Percentiles rank a stretch among this genome's conserved stretches.
phyloP scores from a whole-genome alignment of 345 rosid species.

The Eucalyptus globulus region DNA sequence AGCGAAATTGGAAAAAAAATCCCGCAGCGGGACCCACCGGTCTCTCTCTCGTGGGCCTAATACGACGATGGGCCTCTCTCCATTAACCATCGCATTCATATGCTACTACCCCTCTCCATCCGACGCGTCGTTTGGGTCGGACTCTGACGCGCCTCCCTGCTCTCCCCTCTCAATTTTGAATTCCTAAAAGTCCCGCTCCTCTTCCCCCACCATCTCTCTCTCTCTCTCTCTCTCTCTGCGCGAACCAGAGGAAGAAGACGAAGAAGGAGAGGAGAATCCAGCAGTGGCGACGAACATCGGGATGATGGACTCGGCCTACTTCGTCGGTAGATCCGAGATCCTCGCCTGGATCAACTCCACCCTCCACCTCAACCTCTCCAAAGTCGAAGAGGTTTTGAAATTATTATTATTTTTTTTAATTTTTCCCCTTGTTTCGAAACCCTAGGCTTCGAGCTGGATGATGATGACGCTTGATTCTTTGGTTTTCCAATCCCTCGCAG shows the following conservation, averaged over 20 bases:
- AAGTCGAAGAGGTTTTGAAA: slow-evolving; percentile 75
- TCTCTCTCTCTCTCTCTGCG: background rate
- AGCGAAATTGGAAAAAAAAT: background rate
- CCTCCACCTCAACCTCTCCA: slow-evolving; percentile 82
- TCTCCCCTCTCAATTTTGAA: background rate
- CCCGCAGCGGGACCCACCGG: background rate
- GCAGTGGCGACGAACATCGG: slow-evolving; percentile 75
- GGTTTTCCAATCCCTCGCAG: slow-evolving; percentile 10
- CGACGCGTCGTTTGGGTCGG: background rate
- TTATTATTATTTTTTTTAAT: background rate
- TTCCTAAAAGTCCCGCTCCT: background rate
- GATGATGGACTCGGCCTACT: slow-evolving; percentile 87
- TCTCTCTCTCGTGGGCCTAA: background rate
- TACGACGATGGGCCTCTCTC: background rate
- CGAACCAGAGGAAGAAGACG: background rate
- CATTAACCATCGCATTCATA: background rate
- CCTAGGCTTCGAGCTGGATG: background rate
- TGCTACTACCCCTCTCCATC: background rate
- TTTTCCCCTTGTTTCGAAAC: background rate
- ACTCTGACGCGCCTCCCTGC: background rate
- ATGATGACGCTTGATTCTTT: background rate
- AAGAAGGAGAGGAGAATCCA: background rate
- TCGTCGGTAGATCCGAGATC: slow-evolving; percentile 96
- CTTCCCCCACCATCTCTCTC: background rate
- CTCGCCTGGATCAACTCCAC: slow-evolving; percentile 91